Conservation (phyloP, 208 protist genomes). For the Vickermania spadyakhi region DNA sequence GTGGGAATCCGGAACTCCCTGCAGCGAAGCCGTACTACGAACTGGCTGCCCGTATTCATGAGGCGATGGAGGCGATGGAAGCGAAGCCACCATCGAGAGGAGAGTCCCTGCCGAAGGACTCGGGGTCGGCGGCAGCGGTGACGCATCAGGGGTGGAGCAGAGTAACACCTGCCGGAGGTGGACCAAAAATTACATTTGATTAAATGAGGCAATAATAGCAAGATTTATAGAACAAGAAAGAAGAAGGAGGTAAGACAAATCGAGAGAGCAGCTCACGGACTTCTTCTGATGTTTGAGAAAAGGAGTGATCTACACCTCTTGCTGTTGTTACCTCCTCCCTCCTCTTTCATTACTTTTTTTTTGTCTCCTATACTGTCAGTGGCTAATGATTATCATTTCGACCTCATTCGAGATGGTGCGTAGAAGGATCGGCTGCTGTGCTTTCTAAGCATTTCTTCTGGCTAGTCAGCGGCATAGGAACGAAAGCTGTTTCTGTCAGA, state of each 20-base stretch:
- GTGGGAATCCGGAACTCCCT: constrained; percentile 46
- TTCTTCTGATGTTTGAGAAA: no score
- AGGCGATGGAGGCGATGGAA: constrained; percentile 3
- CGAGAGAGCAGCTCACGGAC: no score
- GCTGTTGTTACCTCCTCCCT: not conserved
- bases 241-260: not conserved
- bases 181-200: constrained; percentile 38
- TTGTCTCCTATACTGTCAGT: no score
- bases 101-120: not conserved
- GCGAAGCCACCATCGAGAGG: not conserved
- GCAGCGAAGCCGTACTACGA: constrained; percentile 81
- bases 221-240: constrained; percentile 2
- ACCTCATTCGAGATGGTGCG: no score
- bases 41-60: constrained; percentile 16
- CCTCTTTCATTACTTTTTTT: not conserved
- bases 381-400: no score
- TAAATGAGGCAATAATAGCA: constrained; percentile 3
- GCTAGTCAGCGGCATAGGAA: no score
- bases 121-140: not conserved
- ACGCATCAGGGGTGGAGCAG: not conserved
- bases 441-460: no score
- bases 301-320: no score
- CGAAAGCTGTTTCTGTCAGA: no score
- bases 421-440: no score
- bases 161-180: constrained; percentile 6